phyloP scores from a whole-genome alignment of 495 filamentous ascomycete genomes.

The Talaromyces proteolyticus region DNA sequence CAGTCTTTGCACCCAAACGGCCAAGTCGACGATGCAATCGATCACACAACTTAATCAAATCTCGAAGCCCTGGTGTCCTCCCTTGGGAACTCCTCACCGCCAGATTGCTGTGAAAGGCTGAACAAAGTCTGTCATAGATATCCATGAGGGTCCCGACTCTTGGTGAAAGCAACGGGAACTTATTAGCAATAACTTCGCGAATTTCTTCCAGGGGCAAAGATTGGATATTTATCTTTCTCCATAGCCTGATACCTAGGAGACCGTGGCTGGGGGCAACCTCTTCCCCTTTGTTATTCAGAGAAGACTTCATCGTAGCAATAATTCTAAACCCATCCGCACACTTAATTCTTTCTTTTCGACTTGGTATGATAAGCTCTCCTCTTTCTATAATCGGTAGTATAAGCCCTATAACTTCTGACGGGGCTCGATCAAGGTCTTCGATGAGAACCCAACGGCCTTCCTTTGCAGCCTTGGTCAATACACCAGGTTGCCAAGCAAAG shows the following conservation, averaged over 20 bases:
- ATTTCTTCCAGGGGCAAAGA: slow-evolving; percentile 68
- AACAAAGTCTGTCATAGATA: slow-evolving; percentile 65
- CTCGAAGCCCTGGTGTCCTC: slow-evolving; percentile 59
- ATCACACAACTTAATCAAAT: slow-evolving; percentile 85
- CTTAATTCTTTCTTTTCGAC: slow-evolving; percentile 75
- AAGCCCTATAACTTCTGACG: slow-evolving; percentile 89
- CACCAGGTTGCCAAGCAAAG: slow-evolving; percentile 89
- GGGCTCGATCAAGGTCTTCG: slow-evolving; percentile 92
- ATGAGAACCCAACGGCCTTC: slow-evolving; percentile 96
- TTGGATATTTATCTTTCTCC: slow-evolving; percentile 66
- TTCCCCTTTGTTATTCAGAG: slow-evolving; percentile 62
- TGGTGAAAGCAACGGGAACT: slow-evolving; percentile 61
- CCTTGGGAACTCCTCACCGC: slow-evolving; percentile 41
- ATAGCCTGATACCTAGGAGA: slow-evolving; percentile 75
- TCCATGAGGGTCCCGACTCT: slow-evolving; percentile 66
- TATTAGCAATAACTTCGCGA: slow-evolving; percentile 60
- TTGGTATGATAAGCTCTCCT: slow-evolving; percentile 79
- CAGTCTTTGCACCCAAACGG: slow-evolving; percentile 56
- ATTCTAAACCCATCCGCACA: slow-evolving; percentile 81
- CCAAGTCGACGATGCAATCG: slow-evolving; percentile 58
- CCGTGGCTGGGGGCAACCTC: slow-evolving; percentile 48
- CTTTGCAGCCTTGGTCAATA: slow-evolving; percentile 84
- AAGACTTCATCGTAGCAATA: slow-evolving; percentile 83
- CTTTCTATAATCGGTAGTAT: slow-evolving; percentile 86
- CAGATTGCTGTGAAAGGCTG: slow-evolving; percentile 40